Conservation (phyloP, 129 eudicot genomes). For the Escallonia herrerae region DNA sequence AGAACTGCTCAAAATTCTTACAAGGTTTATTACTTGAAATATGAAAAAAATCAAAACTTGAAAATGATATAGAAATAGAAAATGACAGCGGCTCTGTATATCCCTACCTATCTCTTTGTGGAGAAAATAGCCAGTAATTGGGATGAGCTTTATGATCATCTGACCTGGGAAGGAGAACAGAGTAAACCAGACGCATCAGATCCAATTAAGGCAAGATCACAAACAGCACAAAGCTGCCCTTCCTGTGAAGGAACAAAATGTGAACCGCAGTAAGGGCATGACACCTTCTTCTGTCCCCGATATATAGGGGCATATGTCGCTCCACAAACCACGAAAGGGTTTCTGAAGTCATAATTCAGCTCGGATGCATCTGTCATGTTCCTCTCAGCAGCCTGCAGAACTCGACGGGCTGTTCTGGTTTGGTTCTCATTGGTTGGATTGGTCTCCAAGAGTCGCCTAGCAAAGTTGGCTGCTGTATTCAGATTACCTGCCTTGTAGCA, state of each 20-base stretch:
- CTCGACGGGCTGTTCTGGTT: slow-evolving; percentile 20
- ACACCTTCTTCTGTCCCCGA: slow-evolving; percentile 16
- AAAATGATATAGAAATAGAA: not conserved
- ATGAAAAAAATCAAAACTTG: not conserved
- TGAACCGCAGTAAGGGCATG: slow-evolving; percentile 19
- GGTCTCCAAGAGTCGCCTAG: slow-evolving; percentile 18
- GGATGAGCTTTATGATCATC: slow-evolving; percentile 10
- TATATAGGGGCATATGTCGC: slow-evolving; percentile 17
- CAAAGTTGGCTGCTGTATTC: slow-evolving; percentile 19
- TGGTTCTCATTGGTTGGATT: slow-evolving; percentile 19
- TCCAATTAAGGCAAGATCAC: slow-evolving; percentile 19
- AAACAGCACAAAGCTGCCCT: slow-evolving; percentile 22
- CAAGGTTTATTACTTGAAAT: slow-evolving; percentile 9
- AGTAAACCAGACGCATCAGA: slow-evolving; percentile 21
- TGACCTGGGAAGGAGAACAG: slow-evolving; percentile 14
- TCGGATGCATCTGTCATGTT: slow-evolving; percentile 15
- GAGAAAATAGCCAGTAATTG: slow-evolving; percentile 4
- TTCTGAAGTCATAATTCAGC: slow-evolving; percentile 23
- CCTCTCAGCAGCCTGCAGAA: slow-evolving; percentile 23
- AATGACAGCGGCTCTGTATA: not conserved
- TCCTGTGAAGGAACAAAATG: slow-evolving; percentile 14
- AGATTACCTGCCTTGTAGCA: slow-evolving; percentile 19
- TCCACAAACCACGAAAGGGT: slow-evolving; percentile 24
- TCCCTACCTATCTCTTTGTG: slow-evolving; percentile 5
- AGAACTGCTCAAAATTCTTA: slow-evolving; percentile 14